Evolutionary conservation across 2,329 filamentous ascomycete genomes (phyloP), one percentile per base, ranked within the genome.

Genomic region (Cercospora sp.): DNA sequence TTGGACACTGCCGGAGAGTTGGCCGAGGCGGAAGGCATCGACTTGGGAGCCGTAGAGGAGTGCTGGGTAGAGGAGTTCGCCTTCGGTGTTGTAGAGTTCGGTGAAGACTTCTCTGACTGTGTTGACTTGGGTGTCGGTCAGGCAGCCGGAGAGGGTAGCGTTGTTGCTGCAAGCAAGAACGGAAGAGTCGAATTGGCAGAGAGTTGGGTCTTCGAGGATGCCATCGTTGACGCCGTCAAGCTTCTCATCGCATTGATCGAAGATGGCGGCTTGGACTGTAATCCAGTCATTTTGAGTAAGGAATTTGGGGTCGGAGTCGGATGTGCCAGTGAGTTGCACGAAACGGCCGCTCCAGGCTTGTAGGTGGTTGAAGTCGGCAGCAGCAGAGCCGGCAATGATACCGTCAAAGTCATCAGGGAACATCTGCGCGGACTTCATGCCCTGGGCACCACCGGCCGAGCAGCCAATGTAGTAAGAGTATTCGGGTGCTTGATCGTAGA

Each of bases 361-460:
- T 16, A 85, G 71, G 55, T 81, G 80, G 70, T 82, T 77, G 68
- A 81, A 81, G 71, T 81, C 80, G 60, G 81, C 72, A 20, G 81
- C 81, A 20, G 83, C 77, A 55, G 82, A 78, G 18, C 80, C 82
- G 66, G 80, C 78, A 26, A 84, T 79, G 61, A 84, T 81, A 42
- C 83, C 83, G 65, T 84, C 82, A 62, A 84, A 84, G 69, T 84
- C 82, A 13, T 80, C 74, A 0, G 82, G 83, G 68, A 79, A 84
- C 57, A 79, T 75, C 66, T 84, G 79, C 3, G 80, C 78, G 2
- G 80, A 80, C 68, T 82, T 82, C 64, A 83, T 75, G 39, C 82
- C 83, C 71, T 84, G 82, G n/a, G 80, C 78, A 20, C 83, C 83
- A 67, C 83, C 83, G n/a, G 80, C 80, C 1, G 82, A 83, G 74